Base-by-base conservation (phyloP, 2,329 filamentous ascomycete genomes). In the Hypoxylon sp. region DNA sequence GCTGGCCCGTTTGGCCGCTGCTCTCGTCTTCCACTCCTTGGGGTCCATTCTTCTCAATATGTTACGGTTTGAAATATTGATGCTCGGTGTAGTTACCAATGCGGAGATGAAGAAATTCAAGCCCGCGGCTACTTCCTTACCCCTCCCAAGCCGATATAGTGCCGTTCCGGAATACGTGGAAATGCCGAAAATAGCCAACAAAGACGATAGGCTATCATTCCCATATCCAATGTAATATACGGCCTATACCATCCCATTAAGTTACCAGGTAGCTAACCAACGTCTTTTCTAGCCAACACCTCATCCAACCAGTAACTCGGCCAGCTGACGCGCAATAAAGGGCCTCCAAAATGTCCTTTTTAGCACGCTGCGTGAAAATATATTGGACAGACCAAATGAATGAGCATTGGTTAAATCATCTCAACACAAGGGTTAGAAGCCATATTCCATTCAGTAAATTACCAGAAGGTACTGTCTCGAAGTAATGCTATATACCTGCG, bases 1-100 rank as follows among this genome's bases (percentile, higher is more conserved):
- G 20, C 13, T 53, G 13, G 48, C 49, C 25, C 48, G 17, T 46
- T 61, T 61, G 27, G 35, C 49, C 2, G 49, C 37, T 3, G 58
- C 58, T 17, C 30, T 61, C 6, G 35, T 31, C 17, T 61, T 33
- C 58, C 58, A 61, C 20, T 11, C 27, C 31, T 59, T 20, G 20
- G 31, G 6, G 13, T 25, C 37, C 56, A 40, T 59, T 17, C 3
- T 50, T 59, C 7, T 40, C 30, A n/a, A 13, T 33, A 33, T 17
- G 22, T 40, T 13, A 20, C 20, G 27, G 17, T 50, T 37, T 3
- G 44, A n/a, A 33, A 50, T 37, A 27, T 40, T 37, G 44, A 44
- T 46, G 31, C 40, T 49, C 13, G 48, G n/a, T 13, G 14, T 30
- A 46, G 11, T n/a, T 27, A 25, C 20, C 6, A 25, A 58, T 46